Base-by-base conservation (phyloP, 2,329 filamentous ascomycete genomes). In the Xylariomycetidae sp. region DNA sequence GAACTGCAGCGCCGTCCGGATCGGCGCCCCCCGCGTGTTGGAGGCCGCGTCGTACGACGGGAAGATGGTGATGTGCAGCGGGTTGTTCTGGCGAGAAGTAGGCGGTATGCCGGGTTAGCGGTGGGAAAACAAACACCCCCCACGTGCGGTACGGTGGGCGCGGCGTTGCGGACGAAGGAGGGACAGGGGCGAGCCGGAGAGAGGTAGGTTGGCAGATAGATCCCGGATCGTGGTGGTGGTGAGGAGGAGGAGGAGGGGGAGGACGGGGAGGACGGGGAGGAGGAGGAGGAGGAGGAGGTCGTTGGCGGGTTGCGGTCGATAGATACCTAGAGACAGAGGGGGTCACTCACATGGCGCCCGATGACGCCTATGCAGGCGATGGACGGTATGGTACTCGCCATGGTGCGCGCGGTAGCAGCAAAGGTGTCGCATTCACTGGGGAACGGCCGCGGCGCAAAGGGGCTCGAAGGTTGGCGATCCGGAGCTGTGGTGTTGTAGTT, bases 11-110 rank as follows among this genome's bases (percentile, higher is more conserved):
- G 78, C 72, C 13, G 81, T 82, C 50, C 82, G 79, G 44, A 83
- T 65, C 22, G 75, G 74, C 6, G 61, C 53, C 47, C 61, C 53
- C 47, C 68, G 65, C 34, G 62, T 65, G 59, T 70, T 65, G 46
- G 68, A 70, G 32, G 70, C 46, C 29, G 72, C 64, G 53, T 74
- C 69, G 68, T 85, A 75, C 29, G 81, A 83, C 32, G 87, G 84
- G 62, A 95, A 95, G 56, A 94, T 78, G 40, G 86, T 80, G 50
- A 95, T 85, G 65, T 96, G 90, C 46, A 96, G 82, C 38, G 90
- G 92, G 57, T 95, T 95, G 67, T 96, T 94, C 89, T 96, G 54
- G 15, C n/a, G n/a, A n/a, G n/a, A n/a, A n/a, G n/a, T n/a, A n/a
- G n/a, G n/a, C n/a, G n/a, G 34, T 9, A n/a, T 9, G 24, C 39